phyloP scores from a whole-genome alignment of 176 grass and related monocot genomes.

The Chrysopogon serrulatus region DNA sequence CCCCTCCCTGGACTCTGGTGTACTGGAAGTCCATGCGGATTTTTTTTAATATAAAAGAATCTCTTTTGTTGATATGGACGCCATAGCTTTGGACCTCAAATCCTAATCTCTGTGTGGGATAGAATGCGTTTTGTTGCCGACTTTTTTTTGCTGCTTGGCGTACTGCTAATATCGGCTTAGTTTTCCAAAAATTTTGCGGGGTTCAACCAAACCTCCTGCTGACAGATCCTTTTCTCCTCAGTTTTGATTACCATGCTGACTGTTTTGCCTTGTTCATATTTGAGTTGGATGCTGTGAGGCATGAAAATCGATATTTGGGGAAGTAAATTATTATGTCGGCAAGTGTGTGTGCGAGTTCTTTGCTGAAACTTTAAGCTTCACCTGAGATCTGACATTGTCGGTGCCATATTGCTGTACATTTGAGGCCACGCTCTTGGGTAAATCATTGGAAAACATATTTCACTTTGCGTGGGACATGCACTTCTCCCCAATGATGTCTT shows the following conservation, averaged over 20 bases:
- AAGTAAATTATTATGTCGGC: conserved; percentile 28
- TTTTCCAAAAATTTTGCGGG: not conserved
- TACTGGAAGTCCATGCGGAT: not conserved
- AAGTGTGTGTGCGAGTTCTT: conserved; percentile 10
- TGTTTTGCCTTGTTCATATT: not conserved
- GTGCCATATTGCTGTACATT: conserved; percentile 22
- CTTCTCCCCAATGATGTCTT: not conserved
- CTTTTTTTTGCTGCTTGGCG: not conserved
- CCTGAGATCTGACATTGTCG: conserved; percentile 21
- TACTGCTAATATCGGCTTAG: not conserved
- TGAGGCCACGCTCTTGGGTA: not conserved
- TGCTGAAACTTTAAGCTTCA: conserved; percentile 23
- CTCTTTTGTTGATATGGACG: not conserved
- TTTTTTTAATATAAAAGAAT: not conserved
- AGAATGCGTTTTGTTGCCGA: not conserved
- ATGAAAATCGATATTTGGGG: not conserved
- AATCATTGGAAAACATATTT: conserved; percentile 29
- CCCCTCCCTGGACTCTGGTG: not conserved
- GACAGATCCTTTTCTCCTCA: not conserved
- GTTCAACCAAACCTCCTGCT: not conserved
- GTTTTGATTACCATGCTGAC: not conserved
- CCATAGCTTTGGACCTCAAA: not conserved
- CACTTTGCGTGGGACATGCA: conserved; percentile 1
- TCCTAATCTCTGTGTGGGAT: not conserved
- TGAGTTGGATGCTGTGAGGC: not conserved